Percentiles rank a stretch among this genome's conserved stretches.
These are phyloP conservation scores for Beauveria sp. DNA, from an alignment of 2,329 filamentous ascomycete species.

Conservation along the genomic window DNA sequence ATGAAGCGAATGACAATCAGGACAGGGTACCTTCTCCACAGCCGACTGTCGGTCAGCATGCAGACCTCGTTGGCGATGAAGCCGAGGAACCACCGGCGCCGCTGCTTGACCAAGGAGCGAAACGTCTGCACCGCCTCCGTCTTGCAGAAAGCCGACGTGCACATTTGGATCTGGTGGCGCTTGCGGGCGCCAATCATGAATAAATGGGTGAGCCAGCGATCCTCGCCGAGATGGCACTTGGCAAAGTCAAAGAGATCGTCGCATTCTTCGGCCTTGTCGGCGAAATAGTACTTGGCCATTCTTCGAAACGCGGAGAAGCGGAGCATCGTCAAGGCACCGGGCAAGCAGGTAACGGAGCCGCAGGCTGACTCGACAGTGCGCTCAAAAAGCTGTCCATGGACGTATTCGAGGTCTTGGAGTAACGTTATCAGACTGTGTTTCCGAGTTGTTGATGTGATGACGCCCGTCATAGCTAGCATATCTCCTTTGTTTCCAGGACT, in stretches of 20 bases:
- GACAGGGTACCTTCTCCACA: slow-evolving; percentile 87
- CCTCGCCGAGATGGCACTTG: slow-evolving; percentile 91
- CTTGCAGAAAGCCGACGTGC: slow-evolving; percentile 95
- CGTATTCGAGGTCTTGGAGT: slow-evolving; percentile 96
- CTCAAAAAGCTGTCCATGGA: slow-evolving; percentile 94
- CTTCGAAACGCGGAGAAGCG: slow-evolving; percentile 92
- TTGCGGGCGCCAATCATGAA: slow-evolving; percentile 98
- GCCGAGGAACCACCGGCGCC: slow-evolving; percentile 90
- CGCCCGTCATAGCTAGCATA: slow-evolving; percentile 96
- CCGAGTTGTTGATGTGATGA: slow-evolving; percentile 89
- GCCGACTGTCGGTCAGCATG: slow-evolving; percentile 89
- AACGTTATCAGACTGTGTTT: slow-evolving; percentile 86
- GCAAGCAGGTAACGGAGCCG: slow-evolving; percentile 88
- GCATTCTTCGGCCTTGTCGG: slow-evolving; percentile 90
- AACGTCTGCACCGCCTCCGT: slow-evolving; percentile 93
- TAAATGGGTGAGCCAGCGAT: slow-evolving; percentile 92
- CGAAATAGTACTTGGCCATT: slow-evolving; percentile 98
- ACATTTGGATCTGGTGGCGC: slow-evolving; percentile 94
- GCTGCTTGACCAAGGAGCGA: slow-evolving; percentile 80
- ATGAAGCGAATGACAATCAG: slow-evolving; percentile 82
- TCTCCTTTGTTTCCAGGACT: slow-evolving; percentile 86
- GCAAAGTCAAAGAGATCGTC: slow-evolving; percentile 95
- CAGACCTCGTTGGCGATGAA: slow-evolving; percentile 98
- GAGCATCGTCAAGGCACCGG: slow-evolving; percentile 89
- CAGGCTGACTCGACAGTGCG: slow-evolving; percentile 91